Percentiles rank a stretch among this genome's conserved stretches.
Evolutionary conservation across 192 early-diverging fungal species (phyloP).

Genomic region (Linnemannia zychae): DNA sequence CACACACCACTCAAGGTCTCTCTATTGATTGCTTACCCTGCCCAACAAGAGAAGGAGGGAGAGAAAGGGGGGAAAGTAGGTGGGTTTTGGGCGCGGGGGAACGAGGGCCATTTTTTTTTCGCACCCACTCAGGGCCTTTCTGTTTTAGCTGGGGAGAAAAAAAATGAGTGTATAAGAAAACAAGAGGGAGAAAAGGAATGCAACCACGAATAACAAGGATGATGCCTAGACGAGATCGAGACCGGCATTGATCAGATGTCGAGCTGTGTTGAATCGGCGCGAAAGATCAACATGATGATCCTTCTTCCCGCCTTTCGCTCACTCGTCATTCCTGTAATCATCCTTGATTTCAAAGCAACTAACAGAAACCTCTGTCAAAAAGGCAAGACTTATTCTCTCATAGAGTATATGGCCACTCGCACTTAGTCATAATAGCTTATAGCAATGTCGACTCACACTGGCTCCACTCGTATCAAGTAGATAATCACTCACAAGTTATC

Average conservation of each 20-base stretch:
- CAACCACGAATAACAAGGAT: neutral
- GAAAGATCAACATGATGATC: constrained; percentile 8
- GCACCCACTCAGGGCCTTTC: neutral
- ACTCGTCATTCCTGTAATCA: neutral
- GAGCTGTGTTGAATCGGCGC: constrained; percentile 1
- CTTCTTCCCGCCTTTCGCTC: neutral
- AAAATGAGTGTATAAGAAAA: neutral
- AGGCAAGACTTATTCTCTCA: neutral
- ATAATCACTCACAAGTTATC: neutral
- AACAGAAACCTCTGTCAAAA: neutral
- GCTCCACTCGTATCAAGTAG: neutral
- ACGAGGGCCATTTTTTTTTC: neutral
- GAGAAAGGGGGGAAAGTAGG: neutral
- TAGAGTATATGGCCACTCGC: neutral
- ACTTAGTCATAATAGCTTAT: no score
- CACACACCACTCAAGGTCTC: neutral
- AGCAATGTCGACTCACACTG: no score
- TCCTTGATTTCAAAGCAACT: neutral
- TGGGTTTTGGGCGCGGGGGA: neutral
- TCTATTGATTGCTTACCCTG: no score
- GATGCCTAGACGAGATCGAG: neutral
- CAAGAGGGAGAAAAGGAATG: neutral
- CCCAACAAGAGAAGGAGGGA: neutral
- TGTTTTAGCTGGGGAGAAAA: neutral
- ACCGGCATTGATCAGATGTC: neutral